Conservation (phyloP, 305 asterid genomes). For the Solanum chacoense region DNA sequence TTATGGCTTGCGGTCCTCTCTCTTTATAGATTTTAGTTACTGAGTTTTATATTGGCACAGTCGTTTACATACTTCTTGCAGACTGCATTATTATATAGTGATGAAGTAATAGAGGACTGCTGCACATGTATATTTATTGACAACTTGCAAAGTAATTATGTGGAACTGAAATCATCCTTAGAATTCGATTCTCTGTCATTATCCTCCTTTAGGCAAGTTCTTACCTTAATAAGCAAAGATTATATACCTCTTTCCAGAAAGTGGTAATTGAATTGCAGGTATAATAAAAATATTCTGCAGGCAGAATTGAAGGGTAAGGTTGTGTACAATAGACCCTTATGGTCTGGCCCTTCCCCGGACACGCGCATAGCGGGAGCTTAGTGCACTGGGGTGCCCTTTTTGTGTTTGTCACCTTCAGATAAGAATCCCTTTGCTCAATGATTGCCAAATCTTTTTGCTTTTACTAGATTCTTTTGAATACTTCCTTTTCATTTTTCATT, state of each 20-base stretch:
- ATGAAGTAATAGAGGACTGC: not conserved
- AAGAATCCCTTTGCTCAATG: not conserved
- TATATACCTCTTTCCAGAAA: not conserved
- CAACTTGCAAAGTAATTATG: not conserved
- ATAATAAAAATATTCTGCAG: not conserved
- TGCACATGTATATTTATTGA: not conserved
- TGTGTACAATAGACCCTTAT: not conserved
- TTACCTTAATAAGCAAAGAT: not conserved
- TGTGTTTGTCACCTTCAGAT: not conserved
- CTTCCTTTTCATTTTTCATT: slow-evolving; percentile 4
- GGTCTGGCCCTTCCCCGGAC: not conserved
- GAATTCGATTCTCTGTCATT: not conserved
- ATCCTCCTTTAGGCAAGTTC: not conserved
- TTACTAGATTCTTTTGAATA: slow-evolving; percentile 12
- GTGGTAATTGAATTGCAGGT: not conserved
- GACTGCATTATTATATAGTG: not conserved
- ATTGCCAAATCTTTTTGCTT: slow-evolving; percentile 1
- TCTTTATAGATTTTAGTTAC: not conserved
- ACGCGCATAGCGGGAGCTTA: not conserved
- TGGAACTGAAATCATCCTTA: not conserved
- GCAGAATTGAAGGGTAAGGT: not conserved
- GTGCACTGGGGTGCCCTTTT: not conserved
- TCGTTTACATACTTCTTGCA: not conserved
- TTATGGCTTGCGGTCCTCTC: not conserved
- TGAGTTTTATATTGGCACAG: not conserved